phyloP scores from a whole-genome alignment of 352 stramenopile genomes.

The Pythium myriotylum region DNA sequence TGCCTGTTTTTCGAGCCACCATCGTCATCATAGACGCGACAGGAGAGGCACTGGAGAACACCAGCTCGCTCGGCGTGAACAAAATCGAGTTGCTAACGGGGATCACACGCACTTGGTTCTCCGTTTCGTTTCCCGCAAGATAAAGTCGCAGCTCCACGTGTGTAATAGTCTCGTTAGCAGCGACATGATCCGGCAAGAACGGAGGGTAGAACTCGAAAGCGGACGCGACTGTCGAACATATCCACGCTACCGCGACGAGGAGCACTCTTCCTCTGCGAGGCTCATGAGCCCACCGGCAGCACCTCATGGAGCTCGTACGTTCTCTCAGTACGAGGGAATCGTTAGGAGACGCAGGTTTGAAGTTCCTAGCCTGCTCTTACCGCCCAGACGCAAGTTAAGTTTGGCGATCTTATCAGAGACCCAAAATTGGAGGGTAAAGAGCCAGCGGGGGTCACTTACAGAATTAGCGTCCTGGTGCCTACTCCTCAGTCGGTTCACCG shows the following conservation, averaged over 20 bases:
- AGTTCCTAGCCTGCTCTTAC: neutral
- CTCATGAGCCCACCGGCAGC: too few relatives aligned
- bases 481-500: neutral
- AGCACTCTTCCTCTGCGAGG: neutral
- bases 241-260: neutral
- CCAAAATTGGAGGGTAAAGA: neutral
- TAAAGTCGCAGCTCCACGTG: slow-evolving; percentile 51
- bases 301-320: too few relatives aligned
- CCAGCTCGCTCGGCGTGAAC: slow-evolving; percentile 32
- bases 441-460: slow-evolving; percentile 12
- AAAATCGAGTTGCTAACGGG: slow-evolving; percentile 32
- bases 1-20: slow-evolving; percentile 24
- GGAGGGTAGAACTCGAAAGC: slow-evolving; percentile 38
- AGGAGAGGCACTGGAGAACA: slow-evolving; percentile 7
- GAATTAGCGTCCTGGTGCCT: slow-evolving; percentile 9
- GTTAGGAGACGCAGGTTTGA: too few relatives aligned
- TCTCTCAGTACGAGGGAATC: too few relatives aligned
- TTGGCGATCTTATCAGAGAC: neutral
- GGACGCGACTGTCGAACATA: neutral
- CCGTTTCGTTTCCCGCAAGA: slow-evolving; percentile 17
- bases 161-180: slow-evolving; percentile 36
- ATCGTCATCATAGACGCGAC: slow-evolving; percentile 16
- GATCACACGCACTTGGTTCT: slow-evolving; percentile 31
- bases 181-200: slow-evolving; percentile 35
- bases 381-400: slow-evolving; percentile 2